A percentile compares a stretch with the other conserved stretches of the same genome.
These are phyloP conservation scores for Centella asiatica DNA, from an alignment of 129 eudicot genomes.

Conservation along the genomic window DNA sequence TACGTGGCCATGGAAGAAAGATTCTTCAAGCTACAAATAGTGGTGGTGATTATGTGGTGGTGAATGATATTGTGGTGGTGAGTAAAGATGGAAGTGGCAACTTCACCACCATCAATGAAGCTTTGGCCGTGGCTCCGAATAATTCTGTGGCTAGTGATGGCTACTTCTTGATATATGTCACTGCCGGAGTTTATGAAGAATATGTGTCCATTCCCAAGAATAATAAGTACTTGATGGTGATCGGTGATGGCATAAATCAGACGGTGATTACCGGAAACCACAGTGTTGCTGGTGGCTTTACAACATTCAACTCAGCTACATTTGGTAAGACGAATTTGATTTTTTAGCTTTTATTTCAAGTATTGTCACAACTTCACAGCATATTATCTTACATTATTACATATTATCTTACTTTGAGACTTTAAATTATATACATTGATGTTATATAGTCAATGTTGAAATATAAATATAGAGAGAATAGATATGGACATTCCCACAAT, in stretches of 20 bases:
- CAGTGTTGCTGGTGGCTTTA: conserved; percentile 53
- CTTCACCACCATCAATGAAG: conserved; percentile 47
- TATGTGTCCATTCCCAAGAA: conserved; percentile 37
- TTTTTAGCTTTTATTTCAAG: neutral
- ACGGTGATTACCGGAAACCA: conserved; percentile 62
- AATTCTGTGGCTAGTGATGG: conserved; percentile 31
- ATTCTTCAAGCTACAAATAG: conserved; percentile 6
- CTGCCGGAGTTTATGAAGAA: conserved; percentile 54
- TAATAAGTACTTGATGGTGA: conserved; percentile 54
- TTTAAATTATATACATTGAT: too few relatives aligned
- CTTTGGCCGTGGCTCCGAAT: conserved; percentile 48
- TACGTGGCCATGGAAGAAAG: conserved; percentile 8
- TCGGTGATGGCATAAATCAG: conserved; percentile 67
- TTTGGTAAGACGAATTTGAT: conserved; percentile 32
- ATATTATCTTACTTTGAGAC: too few relatives aligned
- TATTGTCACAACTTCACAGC: too few relatives aligned
- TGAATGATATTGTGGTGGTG: conserved; percentile 34
- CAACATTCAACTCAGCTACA: conserved; percentile 57
- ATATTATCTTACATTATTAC: too few relatives aligned
- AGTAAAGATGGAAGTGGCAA: conserved; percentile 44
- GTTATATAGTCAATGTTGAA: too few relatives aligned
- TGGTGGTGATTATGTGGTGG: conserved; percentile 15
- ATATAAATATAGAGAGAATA: too few relatives aligned
- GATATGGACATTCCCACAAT: too few relatives aligned
- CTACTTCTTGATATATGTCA: conserved; percentile 38